These are phyloP conservation scores for Fusarium nodosum DNA, from an alignment of 2,329 filamentous ascomycete species.

Conservation along the genomic window DNA sequence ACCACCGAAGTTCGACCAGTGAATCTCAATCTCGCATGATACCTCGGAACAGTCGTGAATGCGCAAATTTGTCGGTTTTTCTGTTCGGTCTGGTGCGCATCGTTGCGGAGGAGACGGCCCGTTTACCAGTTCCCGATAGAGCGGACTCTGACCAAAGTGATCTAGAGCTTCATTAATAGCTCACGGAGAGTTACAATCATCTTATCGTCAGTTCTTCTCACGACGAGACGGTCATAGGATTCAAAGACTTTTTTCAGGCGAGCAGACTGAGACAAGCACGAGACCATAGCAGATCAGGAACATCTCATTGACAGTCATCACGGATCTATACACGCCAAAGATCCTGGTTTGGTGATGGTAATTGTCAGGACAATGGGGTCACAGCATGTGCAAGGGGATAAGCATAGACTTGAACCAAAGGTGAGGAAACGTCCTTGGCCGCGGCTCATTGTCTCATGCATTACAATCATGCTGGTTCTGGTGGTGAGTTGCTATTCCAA, in stretches of 20 bases:
- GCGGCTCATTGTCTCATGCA: constrained; percentile 23
- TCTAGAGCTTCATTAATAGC: constrained; percentile 18
- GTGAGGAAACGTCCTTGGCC: constrained; percentile 31
- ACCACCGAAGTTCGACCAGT: constrained; percentile 18
- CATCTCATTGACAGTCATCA: constrained; percentile 16
- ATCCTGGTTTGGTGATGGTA: constrained; percentile 19
- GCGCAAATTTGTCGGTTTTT: constrained; percentile 21
- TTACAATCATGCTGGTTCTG: constrained; percentile 38
- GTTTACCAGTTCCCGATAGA: constrained; percentile 31
- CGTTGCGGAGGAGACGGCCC: constrained; percentile 37
- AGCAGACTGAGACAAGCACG: constrained; percentile 24
- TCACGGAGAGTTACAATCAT: constrained; percentile 14
- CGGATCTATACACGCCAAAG: constrained; percentile 2
- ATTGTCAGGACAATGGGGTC: constrained; percentile 32
- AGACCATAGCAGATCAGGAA: constrained; percentile 17
- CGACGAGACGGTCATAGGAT: constrained; percentile 12
- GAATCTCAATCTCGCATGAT: constrained; percentile 21
- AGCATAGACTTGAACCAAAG: constrained; percentile 28
- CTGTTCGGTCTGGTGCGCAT: constrained; percentile 16
- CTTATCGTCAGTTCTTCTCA: constrained; percentile 5
- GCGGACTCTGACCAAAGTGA: constrained; percentile 11
- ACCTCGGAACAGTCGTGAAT: constrained; percentile 12
- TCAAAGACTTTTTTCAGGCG: not conserved
- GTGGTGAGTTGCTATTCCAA: constrained; percentile 44
- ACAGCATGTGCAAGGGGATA: constrained; percentile 26